These are phyloP conservation scores for Forsythia viridissima DNA, from an alignment of 257 asterid species.

Conservation along the genomic window DNA sequence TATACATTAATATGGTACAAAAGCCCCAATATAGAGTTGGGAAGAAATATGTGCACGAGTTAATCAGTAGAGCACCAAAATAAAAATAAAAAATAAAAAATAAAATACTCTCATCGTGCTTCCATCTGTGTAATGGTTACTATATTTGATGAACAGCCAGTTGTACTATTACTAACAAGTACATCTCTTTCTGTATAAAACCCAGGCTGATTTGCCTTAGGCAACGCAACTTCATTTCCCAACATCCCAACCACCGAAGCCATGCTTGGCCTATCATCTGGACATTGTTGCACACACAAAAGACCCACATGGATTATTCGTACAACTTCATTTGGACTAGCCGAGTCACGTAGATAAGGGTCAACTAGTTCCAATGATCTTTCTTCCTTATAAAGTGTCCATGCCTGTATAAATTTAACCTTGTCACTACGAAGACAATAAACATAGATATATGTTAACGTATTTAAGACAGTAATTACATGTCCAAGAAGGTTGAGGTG, in stretches of 20 bases:
- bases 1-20: too few relatives aligned
- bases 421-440: neutral
- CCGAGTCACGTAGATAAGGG: neutral
- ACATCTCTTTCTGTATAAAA: slow-evolving; percentile 16
- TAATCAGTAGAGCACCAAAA: neutral
- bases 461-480: slow-evolving; percentile 19
- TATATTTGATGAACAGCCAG: neutral
- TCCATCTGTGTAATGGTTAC: slow-evolving; percentile 6
- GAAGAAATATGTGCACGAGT: neutral
- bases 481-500: slow-evolving; percentile 36
- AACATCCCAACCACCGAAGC: slow-evolving; percentile 13
- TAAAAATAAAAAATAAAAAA: neutral
- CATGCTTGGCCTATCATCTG: slow-evolving; percentile 25
- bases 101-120: neutral
- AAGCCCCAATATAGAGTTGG: neutral
- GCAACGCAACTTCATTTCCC: slow-evolving; percentile 14
- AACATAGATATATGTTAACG: neutral
- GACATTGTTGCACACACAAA: slow-evolving; percentile 21
- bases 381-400: slow-evolving; percentile 25
- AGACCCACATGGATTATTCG: slow-evolving; percentile 28
- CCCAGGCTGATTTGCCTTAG: slow-evolving; percentile 28
- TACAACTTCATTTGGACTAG: neutral
- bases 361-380: slow-evolving; percentile 24
- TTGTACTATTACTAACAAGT: neutral
- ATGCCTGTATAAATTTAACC: slow-evolving; percentile 22